phyloP scores from a whole-genome alignment of 306 rosid species.

The Gillenia trifoliata region DNA sequence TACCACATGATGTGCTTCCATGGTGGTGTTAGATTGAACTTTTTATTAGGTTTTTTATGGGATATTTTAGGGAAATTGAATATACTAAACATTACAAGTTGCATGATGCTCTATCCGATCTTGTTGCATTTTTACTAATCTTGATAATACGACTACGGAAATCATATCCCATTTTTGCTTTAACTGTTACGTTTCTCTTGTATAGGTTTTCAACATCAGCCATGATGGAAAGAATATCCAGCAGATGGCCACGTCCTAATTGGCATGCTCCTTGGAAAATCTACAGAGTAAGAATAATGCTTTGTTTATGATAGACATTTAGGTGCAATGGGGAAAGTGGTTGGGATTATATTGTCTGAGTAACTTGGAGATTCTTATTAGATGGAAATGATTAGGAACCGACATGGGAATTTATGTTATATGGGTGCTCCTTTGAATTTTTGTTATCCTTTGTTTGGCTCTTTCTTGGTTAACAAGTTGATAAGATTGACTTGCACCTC shows the following conservation, averaged over 20 bases:
- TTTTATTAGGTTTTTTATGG: not conserved
- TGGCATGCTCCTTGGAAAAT: slow-evolving; percentile 99
- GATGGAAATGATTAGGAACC: not conserved
- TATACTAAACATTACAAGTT: not conserved
- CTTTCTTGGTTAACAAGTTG: not conserved
- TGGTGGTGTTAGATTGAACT: not conserved
- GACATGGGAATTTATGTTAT: not conserved
- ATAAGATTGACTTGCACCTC: not conserved
- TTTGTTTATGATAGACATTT: not conserved
- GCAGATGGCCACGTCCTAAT: slow-evolving; percentile 97
- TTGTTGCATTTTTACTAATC: not conserved
- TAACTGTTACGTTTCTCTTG: slow-evolving; percentile 18
- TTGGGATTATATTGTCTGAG: not conserved
- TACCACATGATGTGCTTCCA: not conserved
- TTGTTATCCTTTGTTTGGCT: not conserved
- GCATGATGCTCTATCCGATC: not conserved
- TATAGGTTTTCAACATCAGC: slow-evolving; percentile 80
- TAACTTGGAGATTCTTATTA: not conserved
- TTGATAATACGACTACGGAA: not conserved
- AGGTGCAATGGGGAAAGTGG: slow-evolving; percentile 8
- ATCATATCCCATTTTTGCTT: slow-evolving; percentile 10
- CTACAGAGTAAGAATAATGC: slow-evolving; percentile 61
- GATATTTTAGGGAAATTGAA: not conserved
- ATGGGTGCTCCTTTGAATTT: not conserved
- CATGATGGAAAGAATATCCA: slow-evolving; percentile 92